These are phyloP conservation scores for Cryptococcus floricola DNA, from an alignment of 1,284 basidiomycete species.

Conservation along the genomic window DNA sequence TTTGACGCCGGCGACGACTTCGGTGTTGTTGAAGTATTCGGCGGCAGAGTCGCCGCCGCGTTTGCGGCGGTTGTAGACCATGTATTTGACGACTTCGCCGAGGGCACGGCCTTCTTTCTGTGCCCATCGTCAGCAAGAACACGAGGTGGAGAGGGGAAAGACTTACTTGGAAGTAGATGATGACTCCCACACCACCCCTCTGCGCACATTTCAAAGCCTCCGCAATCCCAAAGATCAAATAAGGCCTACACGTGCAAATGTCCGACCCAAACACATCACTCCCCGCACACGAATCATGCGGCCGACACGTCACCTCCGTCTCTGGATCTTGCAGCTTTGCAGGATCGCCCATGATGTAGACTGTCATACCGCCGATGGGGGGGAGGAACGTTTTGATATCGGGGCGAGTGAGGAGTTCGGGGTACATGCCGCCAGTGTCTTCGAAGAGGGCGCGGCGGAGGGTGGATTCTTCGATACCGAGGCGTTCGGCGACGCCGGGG, in stretches of 20 bases:
- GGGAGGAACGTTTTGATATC: slow-evolving; percentile 92
- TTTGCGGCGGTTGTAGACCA: slow-evolving; percentile 93
- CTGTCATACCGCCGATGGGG: slow-evolving; percentile 85
- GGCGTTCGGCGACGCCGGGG: slow-evolving; percentile 84
- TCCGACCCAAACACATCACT: slow-evolving; percentile 65
- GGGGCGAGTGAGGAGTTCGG: slow-evolving; percentile 88
- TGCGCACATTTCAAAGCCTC: slow-evolving; percentile 86
- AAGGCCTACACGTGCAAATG: slow-evolving; percentile 89
- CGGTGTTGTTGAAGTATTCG: slow-evolving; percentile 91
- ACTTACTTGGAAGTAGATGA: slow-evolving; percentile 89
- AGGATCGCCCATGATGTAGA: slow-evolving; percentile 88
- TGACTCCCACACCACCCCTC: slow-evolving; percentile 82
- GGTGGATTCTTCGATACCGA: slow-evolving; percentile 79
- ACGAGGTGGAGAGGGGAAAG: too few relatives aligned
- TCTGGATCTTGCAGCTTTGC: slow-evolving; percentile 70
- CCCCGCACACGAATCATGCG: slow-evolving; percentile 84
- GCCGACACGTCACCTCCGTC: slow-evolving; percentile 84
- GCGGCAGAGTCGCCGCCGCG: slow-evolving; percentile 87
- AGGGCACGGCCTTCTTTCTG: slow-evolving; percentile 65
- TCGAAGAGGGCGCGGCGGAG: slow-evolving; percentile 88
- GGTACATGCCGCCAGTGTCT: slow-evolving; percentile 90
- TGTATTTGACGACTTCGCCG: slow-evolving; percentile 88
- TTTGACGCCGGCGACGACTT: slow-evolving; percentile 89
- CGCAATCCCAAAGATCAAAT: slow-evolving; percentile 87
- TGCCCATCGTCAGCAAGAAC: too few relatives aligned